Conservation (phyloP, 768 basidiomycete genomes). For the Paxillus involutus region DNA sequence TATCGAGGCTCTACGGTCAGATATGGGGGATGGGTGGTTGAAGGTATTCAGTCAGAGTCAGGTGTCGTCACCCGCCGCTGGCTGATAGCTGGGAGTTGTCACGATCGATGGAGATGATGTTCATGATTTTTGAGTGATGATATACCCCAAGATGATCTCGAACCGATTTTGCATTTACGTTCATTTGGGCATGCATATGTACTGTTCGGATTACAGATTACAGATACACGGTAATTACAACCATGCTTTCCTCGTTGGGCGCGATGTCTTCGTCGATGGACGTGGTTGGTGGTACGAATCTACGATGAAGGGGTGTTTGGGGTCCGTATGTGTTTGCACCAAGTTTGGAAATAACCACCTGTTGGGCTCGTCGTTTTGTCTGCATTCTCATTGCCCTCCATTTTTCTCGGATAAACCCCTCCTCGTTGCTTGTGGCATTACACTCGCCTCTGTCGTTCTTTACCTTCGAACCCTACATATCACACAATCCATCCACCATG, state of each 20-base stretch:
- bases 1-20: slow-evolving; percentile 80
- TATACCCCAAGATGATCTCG: slow-evolving; percentile 4
- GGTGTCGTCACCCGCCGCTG: slow-evolving; percentile 9
- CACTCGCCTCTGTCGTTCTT: slow-evolving; percentile 57
- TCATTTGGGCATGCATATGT: background rate
- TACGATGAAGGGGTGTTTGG: slow-evolving; percentile 20
- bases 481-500: slow-evolving; percentile 43
- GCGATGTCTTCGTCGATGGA: too few species aligned
- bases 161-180: background rate
- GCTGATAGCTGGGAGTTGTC: slow-evolving; percentile 12
- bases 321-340: slow-evolving; percentile 25
- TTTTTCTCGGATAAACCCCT: slow-evolving; percentile 22
- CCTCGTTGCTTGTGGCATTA: slow-evolving; percentile 31
- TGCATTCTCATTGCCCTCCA: too few species aligned
- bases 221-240: slow-evolving; percentile 1
- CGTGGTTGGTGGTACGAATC: too few species aligned
- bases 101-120: slow-evolving; percentile 14
- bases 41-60: slow-evolving; percentile 78
- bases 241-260: background rate
- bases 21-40: slow-evolving; percentile 90
- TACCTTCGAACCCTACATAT: slow-evolving; percentile 39
- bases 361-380: background rate
- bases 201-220: background rate
- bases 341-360: slow-evolving; percentile 1
- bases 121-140: background rate